Evolutionary conservation across 805 yeast genomes (phyloP), one percentile per base, ranked within the genome.

Genomic region (Cyberlindnera suaveolens): DNA sequence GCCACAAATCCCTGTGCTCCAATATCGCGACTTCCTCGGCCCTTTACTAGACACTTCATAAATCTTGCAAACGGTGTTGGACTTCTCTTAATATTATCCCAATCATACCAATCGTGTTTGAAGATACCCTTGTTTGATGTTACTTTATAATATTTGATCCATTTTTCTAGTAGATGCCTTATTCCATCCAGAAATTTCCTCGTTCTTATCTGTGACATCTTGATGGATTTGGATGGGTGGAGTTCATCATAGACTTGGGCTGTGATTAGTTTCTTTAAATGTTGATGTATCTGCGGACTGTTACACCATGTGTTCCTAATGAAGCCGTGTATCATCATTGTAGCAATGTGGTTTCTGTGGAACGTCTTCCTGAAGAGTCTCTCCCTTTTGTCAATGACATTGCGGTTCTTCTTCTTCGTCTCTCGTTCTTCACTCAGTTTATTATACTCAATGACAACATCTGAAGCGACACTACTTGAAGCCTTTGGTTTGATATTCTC

Each of bases 1-100:
- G 85, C 78, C 14, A 88, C 87, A 65, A 87, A 90, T 0, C 96
- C 97, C 56, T 87, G 96, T 0, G 93, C 89, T 0, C 84, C 83
- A 6, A 86, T 44, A 57, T 91, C 97, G 30, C 85, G 62, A 3
- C 87, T 77, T 0, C 98, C 99, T 15, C 71, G 60, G 20, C 75
- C 75, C 14, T 65, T 57, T 3, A 58, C 42, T 1, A 85, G 58
- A 15, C 67, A 56, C 17, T 62, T 61, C 6, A 60, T 54, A 53
- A 85, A 86, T 36, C 66, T 65, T 2, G 56, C 54, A 29, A 69
- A 62, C 53, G 58, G 20, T 46, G 53, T 40, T 45, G 52, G 26
- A 45, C 45, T 47, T 40, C 57, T 35, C 43, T 39, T 36, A 4
- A 42, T n/a, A 37, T 41, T 48, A 13, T 45, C 32, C 60, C 56